phyloP scores from a whole-genome alignment of 1,284 basidiomycete genomes.

The Trametes versicolor region DNA sequence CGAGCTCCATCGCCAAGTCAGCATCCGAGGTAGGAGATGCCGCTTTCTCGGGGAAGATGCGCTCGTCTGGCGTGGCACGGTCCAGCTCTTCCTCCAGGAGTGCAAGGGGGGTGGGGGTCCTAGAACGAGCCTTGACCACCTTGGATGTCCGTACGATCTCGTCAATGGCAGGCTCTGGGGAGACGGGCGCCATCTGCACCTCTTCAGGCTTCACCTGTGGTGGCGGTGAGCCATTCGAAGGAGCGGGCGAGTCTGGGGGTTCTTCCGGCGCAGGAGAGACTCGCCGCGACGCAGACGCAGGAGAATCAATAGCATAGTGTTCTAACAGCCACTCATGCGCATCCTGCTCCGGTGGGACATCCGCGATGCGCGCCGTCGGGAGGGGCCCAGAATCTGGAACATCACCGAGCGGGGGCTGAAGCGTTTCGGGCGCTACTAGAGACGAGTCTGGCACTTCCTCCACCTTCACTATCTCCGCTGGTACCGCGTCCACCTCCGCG shows the following conservation, averaged over 20 bases:
- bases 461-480: too few species aligned
- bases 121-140: slow-evolving; percentile 21
- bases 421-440: neutral
- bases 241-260: slow-evolving; percentile 28
- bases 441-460: slow-evolving; percentile 15
- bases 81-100: slow-evolving; percentile 58
- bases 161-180: neutral
- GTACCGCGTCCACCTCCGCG: too few species aligned
- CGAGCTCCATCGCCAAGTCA: slow-evolving; percentile 42
- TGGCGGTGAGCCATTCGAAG: slow-evolving; percentile 16
- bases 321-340: slow-evolving; percentile 68
- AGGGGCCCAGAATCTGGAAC: neutral
- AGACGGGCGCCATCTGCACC: neutral
- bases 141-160: slow-evolving; percentile 12
- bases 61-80: slow-evolving; percentile 33
- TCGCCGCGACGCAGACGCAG: slow-evolving; percentile 20
- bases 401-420: neutral
- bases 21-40: slow-evolving; percentile 26
- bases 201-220: slow-evolving; percentile 2
- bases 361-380: neutral
- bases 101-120: slow-evolving; percentile 39
- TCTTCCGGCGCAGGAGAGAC: slow-evolving; percentile 33
- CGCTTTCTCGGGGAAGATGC: neutral
- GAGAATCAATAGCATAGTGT: slow-evolving; percentile 52
- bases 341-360: slow-evolving; percentile 46